These are phyloP conservation scores for Alternaria arborescens DNA, from an alignment of 2,329 filamentous ascomycete species.

Conservation along the genomic window DNA sequence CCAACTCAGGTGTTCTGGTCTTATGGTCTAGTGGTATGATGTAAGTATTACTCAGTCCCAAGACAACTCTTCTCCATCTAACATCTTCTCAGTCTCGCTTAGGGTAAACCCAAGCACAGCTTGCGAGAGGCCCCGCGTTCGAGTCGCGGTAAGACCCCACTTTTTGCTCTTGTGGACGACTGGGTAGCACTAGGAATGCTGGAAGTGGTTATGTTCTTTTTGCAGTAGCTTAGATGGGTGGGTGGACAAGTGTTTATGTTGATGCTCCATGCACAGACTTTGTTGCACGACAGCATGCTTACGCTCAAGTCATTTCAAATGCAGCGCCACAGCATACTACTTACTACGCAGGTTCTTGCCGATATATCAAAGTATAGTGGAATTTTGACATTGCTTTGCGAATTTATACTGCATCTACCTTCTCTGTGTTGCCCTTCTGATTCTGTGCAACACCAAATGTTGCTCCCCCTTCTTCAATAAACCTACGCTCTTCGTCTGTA, in stretches of 20 bases:
- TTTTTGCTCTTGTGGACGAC: conserved; percentile 1
- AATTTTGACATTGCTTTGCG: not conserved
- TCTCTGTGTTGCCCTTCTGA: conserved; percentile 11
- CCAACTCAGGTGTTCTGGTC: not conserved
- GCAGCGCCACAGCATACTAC: not conserved
- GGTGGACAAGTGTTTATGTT: not conserved
- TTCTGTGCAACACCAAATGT: conserved; percentile 51
- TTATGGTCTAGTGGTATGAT: conserved; percentile 63
- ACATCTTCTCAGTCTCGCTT: conserved; percentile 62
- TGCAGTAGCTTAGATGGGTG: not conserved
- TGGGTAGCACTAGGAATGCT: fast-evolving
- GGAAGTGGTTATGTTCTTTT: not conserved
- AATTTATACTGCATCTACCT: not conserved
- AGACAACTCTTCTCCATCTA: not conserved
- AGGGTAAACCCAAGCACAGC: conserved; percentile 55
- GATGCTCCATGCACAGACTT: not conserved
- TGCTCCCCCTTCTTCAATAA: conserved; percentile 56
- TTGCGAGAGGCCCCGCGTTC: conserved; percentile 50
- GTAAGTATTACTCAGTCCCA: not conserved
- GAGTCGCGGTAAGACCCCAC: conserved; percentile 24
- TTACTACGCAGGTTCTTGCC: not conserved
- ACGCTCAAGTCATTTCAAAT: not conserved
- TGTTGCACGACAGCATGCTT: not conserved
- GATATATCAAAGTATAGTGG: not conserved
- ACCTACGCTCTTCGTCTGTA: conserved; percentile 61